Base-by-base conservation (phyloP, 192 early-diverging fungal genomes). In the Dispira simplex region DNA sequence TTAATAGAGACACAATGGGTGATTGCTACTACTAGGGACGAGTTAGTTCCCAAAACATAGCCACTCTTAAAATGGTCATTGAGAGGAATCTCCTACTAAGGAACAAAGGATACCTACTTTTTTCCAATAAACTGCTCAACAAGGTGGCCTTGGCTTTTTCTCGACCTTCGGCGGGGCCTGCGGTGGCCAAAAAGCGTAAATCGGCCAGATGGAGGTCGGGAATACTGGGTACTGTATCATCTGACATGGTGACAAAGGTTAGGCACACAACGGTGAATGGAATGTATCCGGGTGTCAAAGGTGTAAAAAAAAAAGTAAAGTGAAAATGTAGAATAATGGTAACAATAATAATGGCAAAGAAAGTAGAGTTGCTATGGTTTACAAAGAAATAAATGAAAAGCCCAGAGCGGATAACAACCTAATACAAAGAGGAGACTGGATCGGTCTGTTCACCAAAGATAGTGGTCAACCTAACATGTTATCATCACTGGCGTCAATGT, bases 161-260 rank as follows among this genome's bases (percentile, higher is more conserved):
- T 46, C 83, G 79, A 52, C 76, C 71, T 46, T 86, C 82, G 20
- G 77, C 71, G 32, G 87, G 88, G 47, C 90, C 90, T 64, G 85
- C 82, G 62, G 79, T 79, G 23, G 86, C 70, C 52, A 90, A 74
- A 71, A 94, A 97, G 55, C 83, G 82, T 63, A 85, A 76, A 65
- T 93, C 87, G 65, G 94, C 83, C 44, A 94, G 79, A 46, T 89
- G 79, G 64, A 94, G 81, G 77, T 92, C 85, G 62, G 94, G 94
- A 73, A 94, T 92, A 75, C 90, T 84, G 47, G 83, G 80, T 62
- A 87, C 70, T 25, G 80, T 76, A 46, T 80, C 78, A 55, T 84
- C 82, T 20, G 81, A 75, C 79, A 83, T 84, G 64, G 70, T 46
- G 11, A 55, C 55, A 11, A n/a, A 52, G 46, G 32, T 64, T 62